Evolutionary conservation across 2,329 filamentous ascomycete species (phyloP), one percentile per base, ranked within the genome.

Genomic region (Aspergillus sp.): DNA sequence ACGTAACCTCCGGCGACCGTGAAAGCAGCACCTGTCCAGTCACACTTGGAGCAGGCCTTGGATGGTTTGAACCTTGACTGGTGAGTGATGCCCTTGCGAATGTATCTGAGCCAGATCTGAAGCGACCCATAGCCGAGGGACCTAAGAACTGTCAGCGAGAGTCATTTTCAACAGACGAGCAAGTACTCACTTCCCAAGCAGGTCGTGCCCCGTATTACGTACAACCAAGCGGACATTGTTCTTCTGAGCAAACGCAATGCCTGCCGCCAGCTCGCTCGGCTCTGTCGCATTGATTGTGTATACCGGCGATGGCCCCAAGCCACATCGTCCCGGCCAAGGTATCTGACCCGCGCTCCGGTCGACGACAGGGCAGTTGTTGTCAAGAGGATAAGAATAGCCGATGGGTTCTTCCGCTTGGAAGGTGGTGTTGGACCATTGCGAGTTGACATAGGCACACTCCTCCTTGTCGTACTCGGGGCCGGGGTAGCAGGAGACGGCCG

Each of bases 401-500:
- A 74, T 60, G 4, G 72, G 69, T n/a, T 66, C 53, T 5, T 62
- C 46, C 6, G 70, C 65, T 41, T 73, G 71, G 49, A 74, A 76
- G 7, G 58, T 61, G 8, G 69, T 62, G 60, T 71, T 68, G 34
- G 54, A 64, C 68, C 69, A 75, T 41, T 71, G 68, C 4, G 57
- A 64, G 56, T 56, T 22, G 22, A 75, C 64, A 43, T 65, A 54
- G 4, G 62, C 62, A 63, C 74, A 77, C 45, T 67, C 50, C n/a
- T 57, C 53, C 19, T 64, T 53, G 54, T 73, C 60, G 19, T 70
- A 62, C 30, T 64, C 57, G 17, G 72, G 65, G 9, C 72, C 73
- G 4, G 71, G 66, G 56, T 79, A 78, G 59, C 77, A 79, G 17
- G 75, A 69, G 34, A 67, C 64, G 11, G 74, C 77, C 7, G 72